A percentile compares a stretch with the other conserved stretches of the same genome.
Conservation (phyloP, 352 stramenopile species). For the Phytopythium aichiense region DNA sequence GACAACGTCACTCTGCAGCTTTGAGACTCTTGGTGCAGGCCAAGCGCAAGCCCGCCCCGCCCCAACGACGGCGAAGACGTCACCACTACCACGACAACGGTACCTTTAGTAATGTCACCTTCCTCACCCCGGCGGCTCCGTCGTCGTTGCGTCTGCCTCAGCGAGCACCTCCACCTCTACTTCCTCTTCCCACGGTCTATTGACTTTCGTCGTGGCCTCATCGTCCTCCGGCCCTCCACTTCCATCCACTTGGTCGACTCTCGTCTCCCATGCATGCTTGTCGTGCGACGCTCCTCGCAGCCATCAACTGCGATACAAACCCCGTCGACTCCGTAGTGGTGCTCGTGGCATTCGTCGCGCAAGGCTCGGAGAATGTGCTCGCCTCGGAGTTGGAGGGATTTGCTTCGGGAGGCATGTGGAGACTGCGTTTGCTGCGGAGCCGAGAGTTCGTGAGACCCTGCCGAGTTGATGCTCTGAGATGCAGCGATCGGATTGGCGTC, state of each 20-base stretch:
- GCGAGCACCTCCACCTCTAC: neutral
- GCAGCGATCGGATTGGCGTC: neutral
- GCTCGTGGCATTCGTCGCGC: neutral
- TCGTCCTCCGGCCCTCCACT: neutral
- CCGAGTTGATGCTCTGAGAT: neutral
- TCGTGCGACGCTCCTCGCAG: neutral
- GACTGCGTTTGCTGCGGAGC: neutral
- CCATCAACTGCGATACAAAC: too few relatives aligned
- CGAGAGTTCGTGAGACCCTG: neutral
- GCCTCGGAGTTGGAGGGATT: neutral
- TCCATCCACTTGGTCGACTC: neutral
- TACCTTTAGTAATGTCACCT: neutral
- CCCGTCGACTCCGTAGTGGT: neutral
- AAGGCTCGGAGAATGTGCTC: neutral
- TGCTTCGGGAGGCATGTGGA: neutral
- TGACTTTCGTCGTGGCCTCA: neutral
- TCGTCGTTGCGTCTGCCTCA: neutral
- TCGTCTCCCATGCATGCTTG: neutral
- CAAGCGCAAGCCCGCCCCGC: neutral
- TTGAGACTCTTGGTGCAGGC: conserved; percentile 12
- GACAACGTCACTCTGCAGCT: conserved; percentile 59
- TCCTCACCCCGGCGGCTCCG: neutral
- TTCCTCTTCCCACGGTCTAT: neutral
- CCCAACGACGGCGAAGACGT: neutral
- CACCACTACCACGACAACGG: neutral